phyloP scores from a whole-genome alignment of 208 protist genomes.

The Wallacemonas sp. region DNA sequence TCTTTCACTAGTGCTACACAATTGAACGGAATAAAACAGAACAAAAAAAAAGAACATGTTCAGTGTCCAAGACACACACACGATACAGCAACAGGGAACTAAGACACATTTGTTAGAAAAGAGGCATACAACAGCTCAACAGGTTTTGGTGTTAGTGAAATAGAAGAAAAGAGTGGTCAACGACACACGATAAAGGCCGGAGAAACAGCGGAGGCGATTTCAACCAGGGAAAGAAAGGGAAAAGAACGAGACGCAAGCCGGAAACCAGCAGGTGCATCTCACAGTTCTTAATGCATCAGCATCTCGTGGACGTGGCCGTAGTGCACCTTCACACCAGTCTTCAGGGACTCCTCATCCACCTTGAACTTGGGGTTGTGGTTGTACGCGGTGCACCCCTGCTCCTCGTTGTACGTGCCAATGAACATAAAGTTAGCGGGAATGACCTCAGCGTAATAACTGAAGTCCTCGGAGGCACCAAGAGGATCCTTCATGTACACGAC shows the following conservation, averaged over 20 bases:
- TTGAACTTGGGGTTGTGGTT: constrained; percentile 57
- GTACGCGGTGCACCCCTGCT: constrained; percentile 23
- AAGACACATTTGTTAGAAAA: no score
- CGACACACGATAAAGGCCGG: no score
- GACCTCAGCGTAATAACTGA: constrained; percentile 35
- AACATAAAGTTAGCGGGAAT: constrained; percentile 46
- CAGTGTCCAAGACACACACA: no score
- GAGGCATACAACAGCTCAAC: no score
- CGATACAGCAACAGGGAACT: no score
- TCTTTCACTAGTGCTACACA: no score
- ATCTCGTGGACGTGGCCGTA: constrained; percentile 32
- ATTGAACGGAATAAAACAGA: no score
- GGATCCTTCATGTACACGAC: constrained; percentile 30
- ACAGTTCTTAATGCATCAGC: constrained; percentile 28
- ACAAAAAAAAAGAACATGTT: no score
- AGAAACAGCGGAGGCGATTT: no score
- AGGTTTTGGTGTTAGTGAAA: no score
- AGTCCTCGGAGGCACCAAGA: constrained; percentile 50
- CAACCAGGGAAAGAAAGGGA: constrained; percentile 9
- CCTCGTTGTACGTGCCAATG: constrained; percentile 45
- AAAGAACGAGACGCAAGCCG: constrained; percentile 18
- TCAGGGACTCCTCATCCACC: constrained; percentile 57
- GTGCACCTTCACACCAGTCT: constrained; percentile 47
- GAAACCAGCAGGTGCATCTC: constrained; percentile 22
- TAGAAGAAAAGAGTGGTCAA: no score